phyloP scores from a whole-genome alignment of 805 yeast genomes.

The Kuraishia floccosa region DNA sequence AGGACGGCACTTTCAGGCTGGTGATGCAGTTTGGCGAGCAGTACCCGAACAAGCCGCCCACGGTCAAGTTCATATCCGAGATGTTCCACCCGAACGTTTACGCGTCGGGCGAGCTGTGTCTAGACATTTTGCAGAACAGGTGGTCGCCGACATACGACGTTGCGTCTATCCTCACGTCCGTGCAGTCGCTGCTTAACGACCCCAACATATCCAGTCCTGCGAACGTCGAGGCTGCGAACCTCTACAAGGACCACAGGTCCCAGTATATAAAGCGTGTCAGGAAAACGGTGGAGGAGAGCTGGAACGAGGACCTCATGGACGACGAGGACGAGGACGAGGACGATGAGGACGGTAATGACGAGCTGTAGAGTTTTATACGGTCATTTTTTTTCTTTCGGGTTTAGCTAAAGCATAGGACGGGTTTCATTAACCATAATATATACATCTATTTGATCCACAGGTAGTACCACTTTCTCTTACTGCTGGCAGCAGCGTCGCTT shows the following conservation, averaged over 20 bases:
- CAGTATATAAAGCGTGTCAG: constrained; percentile 88
- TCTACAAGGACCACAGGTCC: constrained; percentile 89
- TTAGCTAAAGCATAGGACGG: too few species aligned
- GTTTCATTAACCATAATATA: background rate
- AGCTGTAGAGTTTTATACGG: too few species aligned
- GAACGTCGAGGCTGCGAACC: constrained; percentile 92
- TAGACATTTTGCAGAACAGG: constrained; percentile 91
- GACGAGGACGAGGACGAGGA: constrained; percentile 36
- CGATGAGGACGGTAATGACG: constrained; percentile 18
- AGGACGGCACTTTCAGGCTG: constrained; percentile 91
- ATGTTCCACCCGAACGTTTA: constrained; percentile 99
- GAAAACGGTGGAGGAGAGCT: constrained; percentile 88
- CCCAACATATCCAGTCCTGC: constrained; percentile 95
- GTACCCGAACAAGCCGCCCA: constrained; percentile 95
- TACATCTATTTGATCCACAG: constrained; percentile 29
- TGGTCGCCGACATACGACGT: constrained; percentile 99
- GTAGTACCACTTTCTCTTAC: constrained; percentile 30
- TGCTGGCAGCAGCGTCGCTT: constrained; percentile 5
- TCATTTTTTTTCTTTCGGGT: too few species aligned
- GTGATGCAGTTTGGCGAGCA: constrained; percentile 88
- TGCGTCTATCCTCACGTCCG: constrained; percentile 85
- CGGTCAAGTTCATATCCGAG: constrained; percentile 79
- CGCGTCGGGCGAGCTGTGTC: constrained; percentile 88
- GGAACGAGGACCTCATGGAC: constrained; percentile 72
- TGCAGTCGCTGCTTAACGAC: constrained; percentile 86